Evolutionary conservation across 352 stramenopile species (phyloP), one percentile per base, ranked within the genome.

Genomic region (Globisporangium yorkense): DNA sequence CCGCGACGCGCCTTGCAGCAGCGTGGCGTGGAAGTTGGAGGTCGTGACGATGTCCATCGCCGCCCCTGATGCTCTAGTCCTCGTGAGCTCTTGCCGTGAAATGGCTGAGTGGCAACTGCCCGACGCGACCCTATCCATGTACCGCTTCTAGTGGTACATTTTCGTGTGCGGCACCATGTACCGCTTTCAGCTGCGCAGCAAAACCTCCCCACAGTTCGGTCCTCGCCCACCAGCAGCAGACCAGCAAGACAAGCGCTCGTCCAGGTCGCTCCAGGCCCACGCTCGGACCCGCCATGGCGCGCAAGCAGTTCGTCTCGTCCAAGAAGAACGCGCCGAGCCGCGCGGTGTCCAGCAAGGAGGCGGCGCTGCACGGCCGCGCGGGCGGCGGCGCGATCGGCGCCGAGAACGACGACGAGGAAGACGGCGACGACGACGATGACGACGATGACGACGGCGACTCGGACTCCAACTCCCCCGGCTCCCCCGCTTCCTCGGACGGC

Each of bases 21-120:
- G 63, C 62, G 84, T 94, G 43, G 85, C 85, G 67, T 94, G 85
- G 67, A 94, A 93, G 70, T 94, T 94, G 70, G 85, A 92, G 41
- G 85, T 94, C 49, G 85, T 93, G 31, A 94, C 83, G 56, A 94
- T 90, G 62, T 94, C 84, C 81, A 90, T 94, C 12, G 56, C 12
- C 21, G 44, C 9, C n/a, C n/a, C 10, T 4, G 6, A 21, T 16
- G n/a, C 33, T 37, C 2, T 43, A 43, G 16, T 35, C 24, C n/a
- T 52, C 24, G 6, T 27, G 2, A 31, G 3, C 45, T 51, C 46
- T 50, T 50, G 45, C 6, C 21, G 40, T 45, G 3, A 31, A 31
- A 18, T 51, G 46, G 9, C 46, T 6, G 18, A 45, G 18, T 45
- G 40, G 15, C 43, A 48, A 48, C 43, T 48, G 43, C 43, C 21